phyloP scores from a whole-genome alignment of 2,329 filamentous ascomycete genomes.

The Daldinia sp. region DNA sequence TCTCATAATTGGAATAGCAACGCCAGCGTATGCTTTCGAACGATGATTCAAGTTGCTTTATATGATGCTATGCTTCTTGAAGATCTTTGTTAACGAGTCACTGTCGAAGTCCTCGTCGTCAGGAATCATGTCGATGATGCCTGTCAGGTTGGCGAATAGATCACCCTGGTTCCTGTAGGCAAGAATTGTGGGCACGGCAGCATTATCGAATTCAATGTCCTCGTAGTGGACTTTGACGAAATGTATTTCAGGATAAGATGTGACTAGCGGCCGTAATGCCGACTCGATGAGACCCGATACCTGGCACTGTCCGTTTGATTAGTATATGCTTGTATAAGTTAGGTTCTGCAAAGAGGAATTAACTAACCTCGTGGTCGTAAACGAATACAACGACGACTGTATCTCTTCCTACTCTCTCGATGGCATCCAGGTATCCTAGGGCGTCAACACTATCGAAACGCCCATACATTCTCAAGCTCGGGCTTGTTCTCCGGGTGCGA shows the following conservation, averaged over 20 bases:
- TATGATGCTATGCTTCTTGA: constrained; percentile 62
- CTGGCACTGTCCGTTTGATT: constrained; percentile 67
- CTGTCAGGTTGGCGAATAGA: constrained; percentile 88
- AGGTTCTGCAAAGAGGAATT: neutral
- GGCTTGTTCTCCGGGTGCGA: constrained; percentile 74
- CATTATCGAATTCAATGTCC: constrained; percentile 93
- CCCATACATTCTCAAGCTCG: constrained; percentile 80
- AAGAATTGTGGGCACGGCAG: constrained; percentile 85
- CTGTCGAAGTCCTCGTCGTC: constrained; percentile 68
- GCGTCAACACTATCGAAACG: constrained; percentile 86
- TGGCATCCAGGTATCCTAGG: constrained; percentile 91
- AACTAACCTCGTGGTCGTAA: constrained; percentile 81
- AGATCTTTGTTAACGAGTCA: constrained; percentile 60
- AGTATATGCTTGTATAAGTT: constrained; percentile 36
- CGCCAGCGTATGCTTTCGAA: constrained; percentile 4
- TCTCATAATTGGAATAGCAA: constrained; percentile 2
- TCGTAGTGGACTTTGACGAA: constrained; percentile 92
- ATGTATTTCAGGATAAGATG: constrained; percentile 73
- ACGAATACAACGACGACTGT: constrained; percentile 93
- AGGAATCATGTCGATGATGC: constrained; percentile 86
- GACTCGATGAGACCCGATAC: constrained; percentile 82
- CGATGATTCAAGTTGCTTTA: constrained; percentile 43
- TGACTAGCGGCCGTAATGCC: constrained; percentile 78
- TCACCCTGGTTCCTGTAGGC: constrained; percentile 89
- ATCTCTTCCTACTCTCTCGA: constrained; percentile 85